These are phyloP conservation scores for Yamadazyma scolyti DNA, from an alignment of 805 yeast species.

Conservation along the genomic window DNA sequence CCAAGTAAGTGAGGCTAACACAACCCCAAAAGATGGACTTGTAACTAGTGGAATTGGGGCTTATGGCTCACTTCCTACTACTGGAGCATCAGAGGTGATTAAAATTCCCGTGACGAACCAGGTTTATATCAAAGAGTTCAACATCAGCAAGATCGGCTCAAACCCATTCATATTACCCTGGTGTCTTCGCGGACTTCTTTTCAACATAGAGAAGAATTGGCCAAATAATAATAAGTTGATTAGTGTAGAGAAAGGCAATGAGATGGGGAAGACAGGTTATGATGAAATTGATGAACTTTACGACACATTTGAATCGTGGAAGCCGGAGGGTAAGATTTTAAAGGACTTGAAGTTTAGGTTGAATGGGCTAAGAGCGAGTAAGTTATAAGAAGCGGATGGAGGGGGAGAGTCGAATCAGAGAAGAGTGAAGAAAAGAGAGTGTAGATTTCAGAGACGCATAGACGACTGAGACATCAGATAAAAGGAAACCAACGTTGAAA, in stretches of 20 bases:
- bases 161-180: slow-evolving; percentile 91
- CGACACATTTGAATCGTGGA: slow-evolving; percentile 78
- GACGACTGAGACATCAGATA: too few relatives aligned
- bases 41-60: slow-evolving; percentile 18
- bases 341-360: slow-evolving; percentile 82
- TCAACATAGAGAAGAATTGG: slow-evolving; percentile 52
- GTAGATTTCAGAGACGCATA: too few relatives aligned
- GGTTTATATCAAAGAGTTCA: slow-evolving; percentile 45
- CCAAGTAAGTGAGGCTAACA: neutral
- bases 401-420: too few relatives aligned
- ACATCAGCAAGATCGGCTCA: slow-evolving; percentile 60
- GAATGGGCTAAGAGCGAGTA: slow-evolving; percentile 47
- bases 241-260: slow-evolving; percentile 28
- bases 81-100: slow-evolving; percentile 10
- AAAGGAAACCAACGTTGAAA: too few relatives aligned
- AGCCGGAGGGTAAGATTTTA: slow-evolving; percentile 75
- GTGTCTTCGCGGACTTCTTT: slow-evolving; percentile 82
- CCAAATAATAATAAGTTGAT: slow-evolving; percentile 40
- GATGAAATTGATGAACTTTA: slow-evolving; percentile 59
- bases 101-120: slow-evolving; percentile 30
- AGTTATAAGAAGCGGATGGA: slow-evolving; percentile 18
- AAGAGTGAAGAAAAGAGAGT: too few relatives aligned
- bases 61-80: slow-evolving; percentile 11
- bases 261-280: slow-evolving; percentile 31
- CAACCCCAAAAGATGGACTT: slow-evolving; percentile 7